These are phyloP conservation scores for Cryptosporidium xiaoi DNA, from an alignment of 169 alveolate species.

Conservation along the genomic window DNA sequence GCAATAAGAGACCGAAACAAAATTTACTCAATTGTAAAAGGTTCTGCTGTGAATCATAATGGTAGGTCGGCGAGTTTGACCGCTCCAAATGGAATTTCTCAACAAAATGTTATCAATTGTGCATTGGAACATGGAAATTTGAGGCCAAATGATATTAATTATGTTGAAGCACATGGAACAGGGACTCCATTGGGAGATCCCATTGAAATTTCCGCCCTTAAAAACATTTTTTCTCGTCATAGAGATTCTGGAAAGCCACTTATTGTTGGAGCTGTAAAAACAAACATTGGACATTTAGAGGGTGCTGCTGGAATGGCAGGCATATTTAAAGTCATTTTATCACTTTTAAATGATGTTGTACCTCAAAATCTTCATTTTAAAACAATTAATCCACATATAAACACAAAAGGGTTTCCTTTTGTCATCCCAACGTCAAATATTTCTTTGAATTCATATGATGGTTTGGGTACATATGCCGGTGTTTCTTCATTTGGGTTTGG, in stretches of 20 bases:
- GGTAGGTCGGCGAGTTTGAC: slow-evolving; percentile 83
- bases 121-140: slow-evolving; percentile 79
- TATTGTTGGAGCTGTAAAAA: slow-evolving; percentile 84
- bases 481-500: slow-evolving; percentile 84
- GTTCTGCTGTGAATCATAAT: slow-evolving; percentile 83
- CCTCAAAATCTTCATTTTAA: slow-evolving; percentile 85
- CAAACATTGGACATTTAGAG: slow-evolving; percentile 86
- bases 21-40: slow-evolving; percentile 77
- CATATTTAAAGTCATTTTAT: slow-evolving; percentile 79
- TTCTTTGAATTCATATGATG: slow-evolving; percentile 69
- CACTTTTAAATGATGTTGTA: slow-evolving; percentile 76
- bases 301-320: slow-evolving; percentile 87
- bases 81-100: slow-evolving; percentile 84
- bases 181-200: slow-evolving; percentile 85
- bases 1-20: slow-evolving; percentile 75
- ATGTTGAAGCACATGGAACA: slow-evolving; percentile 84
- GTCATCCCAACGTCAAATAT: slow-evolving; percentile 75
- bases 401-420: slow-evolving; percentile 79
- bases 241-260: slow-evolving; percentile 81
- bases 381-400: slow-evolving; percentile 83
- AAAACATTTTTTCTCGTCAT: slow-evolving; percentile 76
- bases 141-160: slow-evolving; percentile 75
- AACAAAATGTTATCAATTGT: slow-evolving; percentile 80
- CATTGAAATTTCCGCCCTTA: slow-evolving; percentile 81
- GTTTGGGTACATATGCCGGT: slow-evolving; percentile 75